These are phyloP conservation scores for Xylaria sp. DNA, from an alignment of 495 filamentous ascomycete species.

Conservation along the genomic window DNA sequence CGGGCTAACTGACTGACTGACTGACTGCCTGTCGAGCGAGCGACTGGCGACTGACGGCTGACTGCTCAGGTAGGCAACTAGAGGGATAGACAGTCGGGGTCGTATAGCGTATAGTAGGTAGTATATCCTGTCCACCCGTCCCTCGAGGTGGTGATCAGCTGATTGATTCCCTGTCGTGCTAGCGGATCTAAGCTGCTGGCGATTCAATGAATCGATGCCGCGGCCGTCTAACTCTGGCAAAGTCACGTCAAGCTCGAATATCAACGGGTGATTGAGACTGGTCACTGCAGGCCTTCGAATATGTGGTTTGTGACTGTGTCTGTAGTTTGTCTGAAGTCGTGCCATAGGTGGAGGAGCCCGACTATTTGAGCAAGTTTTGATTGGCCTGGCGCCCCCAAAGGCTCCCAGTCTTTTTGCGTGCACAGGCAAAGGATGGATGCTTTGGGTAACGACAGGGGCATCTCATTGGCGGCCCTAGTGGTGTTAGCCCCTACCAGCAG, in stretches of 20 bases:
- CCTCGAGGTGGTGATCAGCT: constrained; percentile 15
- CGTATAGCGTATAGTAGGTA: no score
- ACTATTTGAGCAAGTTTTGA: constrained; percentile 60
- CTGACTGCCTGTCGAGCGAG: constrained; percentile 2
- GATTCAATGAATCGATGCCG: constrained; percentile 1
- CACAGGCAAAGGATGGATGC: constrained; percentile 21
- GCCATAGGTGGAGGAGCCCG: constrained; percentile 49
- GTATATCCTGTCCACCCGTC: no score
- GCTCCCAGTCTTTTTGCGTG: constrained; percentile 35
- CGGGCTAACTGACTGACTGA: neutral
- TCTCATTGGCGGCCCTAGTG: constrained; percentile 33
- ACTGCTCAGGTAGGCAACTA: constrained; percentile 1
- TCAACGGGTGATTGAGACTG: constrained; percentile 20
- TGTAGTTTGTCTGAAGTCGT: constrained; percentile 41
- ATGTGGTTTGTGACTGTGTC: constrained; percentile 35
- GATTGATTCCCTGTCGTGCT: constrained; percentile 25
- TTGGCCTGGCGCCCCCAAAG: constrained; percentile 46
- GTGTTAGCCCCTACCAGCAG: constrained; percentile 15
- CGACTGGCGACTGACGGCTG: constrained; percentile 4
- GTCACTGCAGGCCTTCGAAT: constrained; percentile 23
- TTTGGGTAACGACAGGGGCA: constrained; percentile 26
- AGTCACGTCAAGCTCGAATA: constrained; percentile 7
- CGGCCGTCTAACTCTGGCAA: neutral
- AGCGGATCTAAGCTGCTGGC: neutral
- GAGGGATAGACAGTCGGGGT: neutral